A percentile compares a stretch with the other conserved stretches of the same genome.
Conservation (phyloP, 2,329 filamentous ascomycete species). For the Neocatenulostroma microsporum region DNA sequence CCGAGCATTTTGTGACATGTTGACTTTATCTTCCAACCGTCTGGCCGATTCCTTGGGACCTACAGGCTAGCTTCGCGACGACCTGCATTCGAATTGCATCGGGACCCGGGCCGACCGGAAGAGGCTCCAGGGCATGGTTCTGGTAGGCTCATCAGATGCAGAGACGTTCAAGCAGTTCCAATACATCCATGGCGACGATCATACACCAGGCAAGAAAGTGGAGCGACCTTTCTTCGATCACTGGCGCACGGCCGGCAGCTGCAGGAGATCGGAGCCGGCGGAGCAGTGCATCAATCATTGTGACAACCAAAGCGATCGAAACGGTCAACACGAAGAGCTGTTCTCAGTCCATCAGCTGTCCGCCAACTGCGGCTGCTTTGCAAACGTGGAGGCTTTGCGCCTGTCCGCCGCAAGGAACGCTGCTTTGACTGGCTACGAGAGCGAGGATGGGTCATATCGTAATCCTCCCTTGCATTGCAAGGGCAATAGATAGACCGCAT, state of each 20-base stretch:
- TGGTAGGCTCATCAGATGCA: conserved; percentile 20
- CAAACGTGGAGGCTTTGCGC: background rate
- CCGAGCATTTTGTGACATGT: conserved; percentile 25
- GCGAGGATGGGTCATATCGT: conserved; percentile 9
- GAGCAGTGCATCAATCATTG: conserved; percentile 2
- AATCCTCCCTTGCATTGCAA: conserved; percentile 20
- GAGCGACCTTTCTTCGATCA: conserved; percentile 17
- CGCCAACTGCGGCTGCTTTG: background rate
- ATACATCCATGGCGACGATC: conserved; percentile 25
- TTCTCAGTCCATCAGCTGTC: background rate
- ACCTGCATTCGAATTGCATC: conserved; percentile 22
- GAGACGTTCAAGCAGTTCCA: conserved; percentile 18
- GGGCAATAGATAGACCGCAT: conserved; percentile 31
- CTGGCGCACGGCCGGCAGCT: conserved; percentile 16
- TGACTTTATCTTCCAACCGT: conserved; percentile 9
- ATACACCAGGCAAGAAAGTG: conserved; percentile 21
- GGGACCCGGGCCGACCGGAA: conserved; percentile 25
- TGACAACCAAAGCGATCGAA: background rate
- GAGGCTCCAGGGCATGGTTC: conserved; percentile 22
- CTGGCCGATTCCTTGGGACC: conserved; percentile 17
- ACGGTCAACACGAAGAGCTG: background rate
- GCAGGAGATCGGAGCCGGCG: conserved; percentile 13
- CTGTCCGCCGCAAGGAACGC: conserved; percentile 15
- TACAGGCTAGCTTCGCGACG: conserved; percentile 17
- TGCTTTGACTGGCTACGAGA: conserved; percentile 8